Percentiles rank a stretch among this genome's conserved stretches.
Evolutionary conservation across 2,329 filamentous ascomycete species (phyloP).

Genomic region (Diaporthe aspalathi): DNA sequence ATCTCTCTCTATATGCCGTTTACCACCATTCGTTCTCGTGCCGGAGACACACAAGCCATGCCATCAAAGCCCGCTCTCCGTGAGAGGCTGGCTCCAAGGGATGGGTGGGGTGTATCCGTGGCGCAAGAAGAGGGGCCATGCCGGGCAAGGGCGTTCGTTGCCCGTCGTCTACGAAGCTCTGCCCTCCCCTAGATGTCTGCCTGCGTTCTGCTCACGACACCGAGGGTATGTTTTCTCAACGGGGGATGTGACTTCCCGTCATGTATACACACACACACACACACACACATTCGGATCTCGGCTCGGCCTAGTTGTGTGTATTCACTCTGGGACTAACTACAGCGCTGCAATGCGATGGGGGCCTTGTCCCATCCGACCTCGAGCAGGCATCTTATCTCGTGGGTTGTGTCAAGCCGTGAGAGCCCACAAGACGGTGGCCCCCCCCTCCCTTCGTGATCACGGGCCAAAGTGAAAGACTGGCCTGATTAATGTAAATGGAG

Average conservation of each 20-base stretch:
- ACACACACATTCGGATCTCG: too few relatives aligned
- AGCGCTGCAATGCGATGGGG: background rate
- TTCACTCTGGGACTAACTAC: background rate
- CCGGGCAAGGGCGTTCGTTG: too few relatives aligned
- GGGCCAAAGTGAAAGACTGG: background rate
- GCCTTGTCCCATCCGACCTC: background rate
- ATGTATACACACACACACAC: too few relatives aligned
- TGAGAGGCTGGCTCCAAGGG: background rate
- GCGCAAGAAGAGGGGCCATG: background rate
- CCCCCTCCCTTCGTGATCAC: too few relatives aligned
- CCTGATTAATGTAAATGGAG: background rate
- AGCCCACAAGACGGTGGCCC: background rate
- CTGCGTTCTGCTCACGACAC: background rate
- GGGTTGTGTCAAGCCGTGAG: background rate
- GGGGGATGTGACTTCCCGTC: background rate
- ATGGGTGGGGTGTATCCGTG: too few relatives aligned
- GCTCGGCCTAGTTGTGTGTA: background rate
- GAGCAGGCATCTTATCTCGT: background rate
- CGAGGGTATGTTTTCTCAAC: too few relatives aligned
- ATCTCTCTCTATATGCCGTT: background rate
- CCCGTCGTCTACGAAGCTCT: background rate
- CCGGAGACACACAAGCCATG: too few relatives aligned
- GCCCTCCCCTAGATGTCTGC: background rate
- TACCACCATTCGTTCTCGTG: background rate
- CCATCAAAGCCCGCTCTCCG: background rate